Evolutionary conservation across 2,329 filamentous ascomycete genomes (phyloP).

Genomic region (Botrytis hyacinthi): DNA sequence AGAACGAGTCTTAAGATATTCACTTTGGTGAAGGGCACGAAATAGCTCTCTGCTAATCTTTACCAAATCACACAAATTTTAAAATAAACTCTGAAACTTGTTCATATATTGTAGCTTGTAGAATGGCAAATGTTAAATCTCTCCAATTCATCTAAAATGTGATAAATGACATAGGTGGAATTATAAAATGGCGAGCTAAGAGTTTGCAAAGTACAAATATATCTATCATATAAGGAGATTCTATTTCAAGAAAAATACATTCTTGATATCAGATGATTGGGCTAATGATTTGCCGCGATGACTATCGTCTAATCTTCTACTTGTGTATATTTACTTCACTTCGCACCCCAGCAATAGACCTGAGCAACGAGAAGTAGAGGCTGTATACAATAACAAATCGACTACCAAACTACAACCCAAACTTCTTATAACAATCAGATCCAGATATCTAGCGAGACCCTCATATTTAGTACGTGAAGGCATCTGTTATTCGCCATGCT

Average conservation of each 20-base stretch:
- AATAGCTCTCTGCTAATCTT: no score
- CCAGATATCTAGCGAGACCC: not conserved
- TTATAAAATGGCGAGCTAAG: not conserved
- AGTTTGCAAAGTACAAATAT: rapidly evolving
- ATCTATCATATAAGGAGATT: not conserved
- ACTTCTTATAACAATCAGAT: not conserved
- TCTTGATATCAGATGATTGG: not conserved
- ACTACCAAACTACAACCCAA: not conserved
- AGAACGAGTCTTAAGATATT: no score
- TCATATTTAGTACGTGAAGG: no score
- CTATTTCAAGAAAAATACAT: not conserved
- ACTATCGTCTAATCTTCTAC: not conserved
- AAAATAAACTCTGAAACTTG: no score
- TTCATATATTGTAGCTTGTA: no score
- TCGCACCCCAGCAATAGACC: not conserved
- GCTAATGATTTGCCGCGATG: not conserved
- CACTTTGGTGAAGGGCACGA: no score
- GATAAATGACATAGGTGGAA: not conserved
- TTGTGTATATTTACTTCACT: not conserved
- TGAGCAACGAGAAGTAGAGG: not conserved
- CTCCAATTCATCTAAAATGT: not conserved
- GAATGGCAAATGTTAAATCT: no score
- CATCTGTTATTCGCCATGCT: not conserved
- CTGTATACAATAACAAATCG: not conserved
- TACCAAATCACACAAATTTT: no score